A percentile compares a stretch with the other conserved stretches of the same genome.
phyloP scores from a whole-genome alignment of 2,329 filamentous ascomycete genomes.

The Metarhizium album region DNA sequence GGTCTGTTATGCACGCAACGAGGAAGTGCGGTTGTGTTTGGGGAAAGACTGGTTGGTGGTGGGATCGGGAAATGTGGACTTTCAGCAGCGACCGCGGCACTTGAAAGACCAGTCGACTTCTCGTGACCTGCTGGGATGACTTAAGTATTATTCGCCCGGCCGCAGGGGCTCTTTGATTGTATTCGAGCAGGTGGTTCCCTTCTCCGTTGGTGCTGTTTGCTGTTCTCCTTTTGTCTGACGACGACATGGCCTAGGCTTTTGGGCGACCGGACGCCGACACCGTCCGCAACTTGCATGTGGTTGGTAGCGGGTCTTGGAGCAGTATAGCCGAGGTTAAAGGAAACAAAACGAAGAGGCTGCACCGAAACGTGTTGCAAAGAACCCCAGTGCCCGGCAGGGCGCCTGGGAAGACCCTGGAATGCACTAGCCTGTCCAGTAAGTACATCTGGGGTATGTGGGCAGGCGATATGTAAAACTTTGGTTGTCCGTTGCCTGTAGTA shows the following conservation, averaged over 20 bases:
- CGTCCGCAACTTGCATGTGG: background rate
- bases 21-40: background rate
- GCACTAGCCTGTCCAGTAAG: too few relatives aligned
- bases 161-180: background rate
- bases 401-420: too few relatives aligned
- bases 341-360: too few relatives aligned
- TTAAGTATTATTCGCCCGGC: background rate
- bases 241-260: background rate
- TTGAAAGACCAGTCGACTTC: background rate
- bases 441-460: too few relatives aligned
- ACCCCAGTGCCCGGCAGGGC: too few relatives aligned
- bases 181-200: too few relatives aligned
- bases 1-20: background rate
- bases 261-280: background rate
- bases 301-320: background rate
- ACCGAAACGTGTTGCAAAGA: too few relatives aligned
- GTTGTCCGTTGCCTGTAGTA: too few relatives aligned
- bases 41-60: background rate
- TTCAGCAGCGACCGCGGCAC: conserved; percentile 3
- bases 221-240: too few relatives aligned
- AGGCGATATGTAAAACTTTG: too few relatives aligned
- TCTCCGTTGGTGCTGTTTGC: too few relatives aligned
- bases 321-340: conserved; percentile 6
- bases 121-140: background rate
- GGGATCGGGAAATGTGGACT: background rate